phyloP scores from a whole-genome alignment of 1,284 basidiomycete species.

The Puccinia coronata region DNA sequence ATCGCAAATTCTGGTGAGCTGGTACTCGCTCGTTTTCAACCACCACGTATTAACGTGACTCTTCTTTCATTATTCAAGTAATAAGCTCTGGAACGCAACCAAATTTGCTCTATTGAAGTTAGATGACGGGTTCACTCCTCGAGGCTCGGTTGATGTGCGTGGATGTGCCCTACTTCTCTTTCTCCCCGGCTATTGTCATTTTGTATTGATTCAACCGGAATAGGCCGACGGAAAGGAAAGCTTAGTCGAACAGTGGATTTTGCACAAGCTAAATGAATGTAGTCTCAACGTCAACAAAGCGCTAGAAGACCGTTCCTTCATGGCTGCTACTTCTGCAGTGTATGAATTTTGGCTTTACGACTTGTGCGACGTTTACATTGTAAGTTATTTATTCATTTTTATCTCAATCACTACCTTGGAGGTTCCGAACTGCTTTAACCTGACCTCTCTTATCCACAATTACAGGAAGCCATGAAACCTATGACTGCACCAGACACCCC shows the following conservation, averaged over 20 bases:
- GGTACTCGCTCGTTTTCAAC: background rate
- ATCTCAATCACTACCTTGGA: background rate
- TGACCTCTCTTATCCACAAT: constrained; percentile 20
- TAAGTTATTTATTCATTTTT: constrained; percentile 60
- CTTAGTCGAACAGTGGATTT: constrained; percentile 91
- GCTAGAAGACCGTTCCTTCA: constrained; percentile 83
- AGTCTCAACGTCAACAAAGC: constrained; percentile 74
- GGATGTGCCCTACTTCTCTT: background rate
- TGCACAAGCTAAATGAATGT: constrained; percentile 88
- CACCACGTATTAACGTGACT: background rate
- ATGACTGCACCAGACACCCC: constrained; percentile 77
- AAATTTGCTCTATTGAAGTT: constrained; percentile 97
- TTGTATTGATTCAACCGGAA: constrained; percentile 13
- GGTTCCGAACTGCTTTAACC: background rate
- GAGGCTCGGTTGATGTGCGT: constrained; percentile 68
- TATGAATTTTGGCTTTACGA: constrained; percentile 99
- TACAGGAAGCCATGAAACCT: constrained; percentile 92
- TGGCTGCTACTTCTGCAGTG: constrained; percentile 78
- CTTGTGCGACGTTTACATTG: constrained; percentile 97
- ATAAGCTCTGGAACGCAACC: constrained; percentile 99
- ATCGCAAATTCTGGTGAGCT: constrained; percentile 69
- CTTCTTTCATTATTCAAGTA: constrained; percentile 72
- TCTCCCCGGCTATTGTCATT: background rate
- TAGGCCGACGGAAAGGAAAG: constrained; percentile 85
- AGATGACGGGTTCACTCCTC: constrained; percentile 76